phyloP scores from a whole-genome alignment of 2,329 filamentous ascomycete genomes.

The Cladosporium austrohemisphaericum region DNA sequence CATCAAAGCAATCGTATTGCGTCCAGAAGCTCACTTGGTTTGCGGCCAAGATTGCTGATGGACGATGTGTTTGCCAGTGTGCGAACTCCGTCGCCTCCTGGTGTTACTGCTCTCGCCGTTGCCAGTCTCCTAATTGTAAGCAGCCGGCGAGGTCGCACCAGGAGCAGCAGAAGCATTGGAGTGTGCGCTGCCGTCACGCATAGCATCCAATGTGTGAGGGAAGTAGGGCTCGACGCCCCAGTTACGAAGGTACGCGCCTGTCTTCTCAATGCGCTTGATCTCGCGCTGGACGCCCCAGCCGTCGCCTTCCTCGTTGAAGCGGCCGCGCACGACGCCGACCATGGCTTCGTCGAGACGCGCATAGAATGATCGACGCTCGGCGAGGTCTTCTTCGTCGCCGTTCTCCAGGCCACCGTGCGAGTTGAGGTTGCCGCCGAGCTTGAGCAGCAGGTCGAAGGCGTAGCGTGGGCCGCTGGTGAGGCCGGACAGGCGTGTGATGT shows the following conservation, averaged over 20 bases:
- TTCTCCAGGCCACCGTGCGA: constrained; percentile 51
- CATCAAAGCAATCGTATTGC: no score
- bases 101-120: no score
- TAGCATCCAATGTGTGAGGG: constrained; percentile 48
- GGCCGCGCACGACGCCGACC: constrained; percentile 50
- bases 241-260: constrained; percentile 48
- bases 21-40: no score
- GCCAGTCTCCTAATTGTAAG: constrained; percentile 3
- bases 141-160: constrained; percentile 4
- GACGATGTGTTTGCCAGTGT: neutral
- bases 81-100: no score
- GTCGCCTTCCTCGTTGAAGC: constrained; percentile 48
- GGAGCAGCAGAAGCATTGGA: constrained; percentile 1
- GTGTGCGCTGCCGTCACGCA: constrained; percentile 36
- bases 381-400: constrained; percentile 46
- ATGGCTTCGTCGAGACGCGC: constrained; percentile 46
- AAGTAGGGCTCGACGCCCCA: constrained; percentile 54
- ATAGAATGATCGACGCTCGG: constrained; percentile 50
- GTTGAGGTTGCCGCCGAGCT: constrained; percentile 55
- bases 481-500: constrained; percentile 49
- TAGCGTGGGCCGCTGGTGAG: constrained; percentile 47
- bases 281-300: constrained; percentile 51
- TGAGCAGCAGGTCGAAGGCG: constrained; percentile 53
- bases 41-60: neutral
- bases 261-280: constrained; percentile 56